Conservation (phyloP, 1,284 basidiomycete species). For the Somion occarium region DNA sequence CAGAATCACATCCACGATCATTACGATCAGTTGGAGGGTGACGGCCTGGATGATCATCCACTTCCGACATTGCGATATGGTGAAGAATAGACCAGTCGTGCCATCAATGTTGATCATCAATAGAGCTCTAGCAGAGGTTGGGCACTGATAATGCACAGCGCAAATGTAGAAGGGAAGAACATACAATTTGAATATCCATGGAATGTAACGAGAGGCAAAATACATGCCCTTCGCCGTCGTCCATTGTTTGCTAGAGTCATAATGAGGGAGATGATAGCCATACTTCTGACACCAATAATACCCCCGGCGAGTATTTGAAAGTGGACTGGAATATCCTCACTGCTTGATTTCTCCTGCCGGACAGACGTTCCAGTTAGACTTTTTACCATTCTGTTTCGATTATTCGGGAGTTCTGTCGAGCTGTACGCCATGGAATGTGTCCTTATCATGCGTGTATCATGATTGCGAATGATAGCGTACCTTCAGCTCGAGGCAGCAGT, state of each 20-base stretch:
- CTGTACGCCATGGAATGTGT: background rate
- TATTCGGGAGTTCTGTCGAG: background rate
- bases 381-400: background rate
- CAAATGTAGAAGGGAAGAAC: background rate
- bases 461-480: background rate
- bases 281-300: too few species aligned
- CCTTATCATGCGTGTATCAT: conserved; percentile 1
- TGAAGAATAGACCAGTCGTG: conserved; percentile 19
- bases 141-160: background rate
- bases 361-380: too few species aligned
- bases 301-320: too few species aligned
- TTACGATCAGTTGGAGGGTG: conserved; percentile 20
- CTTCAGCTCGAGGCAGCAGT: background rate
- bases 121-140: conserved; percentile 17
- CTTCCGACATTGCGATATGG: conserved; percentile 14
- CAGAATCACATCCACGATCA: conserved; percentile 22
- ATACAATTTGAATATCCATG: conserved; percentile 22
- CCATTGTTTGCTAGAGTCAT: conserved; percentile 14
- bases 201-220: conserved; percentile 19
- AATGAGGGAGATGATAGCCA: conserved; percentile 72
- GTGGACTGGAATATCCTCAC: too few species aligned
- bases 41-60: conserved; percentile 22
- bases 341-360: too few species aligned
- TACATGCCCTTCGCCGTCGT: conserved; percentile 21
- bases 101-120: conserved; percentile 22